phyloP scores from a whole-genome alignment of 495 filamentous ascomycete species.

The Podospora appendiculata region DNA sequence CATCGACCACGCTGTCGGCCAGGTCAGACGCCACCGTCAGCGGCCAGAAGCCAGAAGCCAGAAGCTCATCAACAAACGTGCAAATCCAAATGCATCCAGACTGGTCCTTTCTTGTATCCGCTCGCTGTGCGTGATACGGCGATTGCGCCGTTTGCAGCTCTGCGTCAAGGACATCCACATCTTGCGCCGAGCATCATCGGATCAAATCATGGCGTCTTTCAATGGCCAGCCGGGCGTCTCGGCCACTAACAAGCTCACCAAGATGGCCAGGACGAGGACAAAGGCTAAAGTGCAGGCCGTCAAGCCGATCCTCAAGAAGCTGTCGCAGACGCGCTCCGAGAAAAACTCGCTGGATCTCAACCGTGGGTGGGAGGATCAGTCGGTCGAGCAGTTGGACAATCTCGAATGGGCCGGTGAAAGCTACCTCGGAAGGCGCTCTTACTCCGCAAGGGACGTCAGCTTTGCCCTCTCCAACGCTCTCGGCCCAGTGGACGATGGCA shows the following conservation, averaged over 20 bases:
- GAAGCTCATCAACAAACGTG: no score
- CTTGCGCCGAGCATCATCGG: background rate
- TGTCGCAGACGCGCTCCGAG: constrained; percentile 33
- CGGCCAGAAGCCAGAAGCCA: no score
- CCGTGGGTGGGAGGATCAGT: constrained; percentile 42
- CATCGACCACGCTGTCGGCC: no score
- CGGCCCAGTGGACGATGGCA: background rate
- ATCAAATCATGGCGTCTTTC: constrained; percentile 28
- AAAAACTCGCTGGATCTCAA: constrained; percentile 49
- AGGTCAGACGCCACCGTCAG: no score
- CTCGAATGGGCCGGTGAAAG: constrained; percentile 8
- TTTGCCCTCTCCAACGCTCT: constrained; percentile 11
- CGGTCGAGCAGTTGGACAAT: constrained; percentile 23
- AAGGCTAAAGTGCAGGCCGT: constrained; percentile 26
- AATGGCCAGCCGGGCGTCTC: constrained; percentile 18
- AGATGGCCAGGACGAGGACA: constrained; percentile 34
- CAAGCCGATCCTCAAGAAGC: constrained; percentile 49
- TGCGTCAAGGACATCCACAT: no score
- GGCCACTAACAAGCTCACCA: constrained; percentile 14
- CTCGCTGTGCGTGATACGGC: constrained; percentile 21
- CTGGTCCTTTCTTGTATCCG: constrained; percentile 20
- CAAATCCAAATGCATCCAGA: constrained; percentile 11
- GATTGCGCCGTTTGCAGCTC: constrained; percentile 8
- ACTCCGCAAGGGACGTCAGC: constrained; percentile 21
- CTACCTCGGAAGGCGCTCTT: constrained; percentile 7